These are phyloP conservation scores for Leccinum variabile DNA, from an alignment of 1,284 basidiomycete species.

Conservation along the genomic window DNA sequence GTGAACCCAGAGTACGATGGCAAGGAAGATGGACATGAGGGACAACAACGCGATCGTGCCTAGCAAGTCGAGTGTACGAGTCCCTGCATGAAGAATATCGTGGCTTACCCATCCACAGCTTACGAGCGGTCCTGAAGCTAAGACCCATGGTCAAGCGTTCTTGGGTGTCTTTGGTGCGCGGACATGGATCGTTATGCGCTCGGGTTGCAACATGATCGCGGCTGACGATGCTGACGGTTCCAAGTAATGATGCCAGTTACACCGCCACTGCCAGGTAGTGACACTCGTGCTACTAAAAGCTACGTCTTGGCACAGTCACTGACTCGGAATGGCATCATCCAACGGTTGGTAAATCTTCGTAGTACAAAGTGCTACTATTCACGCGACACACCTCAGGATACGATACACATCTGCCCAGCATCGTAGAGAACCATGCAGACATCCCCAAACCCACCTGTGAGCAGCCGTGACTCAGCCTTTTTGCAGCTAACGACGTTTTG, in stretches of 20 bases:
- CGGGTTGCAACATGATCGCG: slow-evolving; percentile 8
- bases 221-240: slow-evolving; percentile 14
- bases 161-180: background rate
- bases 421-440: slow-evolving; percentile 6
- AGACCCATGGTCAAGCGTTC: slow-evolving; percentile 22
- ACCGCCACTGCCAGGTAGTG: slow-evolving; percentile 25
- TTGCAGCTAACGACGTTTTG: background rate
- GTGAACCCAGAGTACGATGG: slow-evolving; percentile 32
- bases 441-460: slow-evolving; percentile 19
- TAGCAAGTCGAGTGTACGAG: slow-evolving; percentile 11
- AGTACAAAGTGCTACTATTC: background rate
- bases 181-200: slow-evolving; percentile 1
- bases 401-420: slow-evolving; percentile 1
- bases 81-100: background rate
- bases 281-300: too few species aligned
- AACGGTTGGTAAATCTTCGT: slow-evolving; percentile 9
- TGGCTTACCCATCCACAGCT: slow-evolving; percentile 34
- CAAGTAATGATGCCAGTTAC: slow-evolving; percentile 1
- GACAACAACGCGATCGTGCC: slow-evolving; percentile 33
- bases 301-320: background rate
- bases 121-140: slow-evolving; percentile 35
- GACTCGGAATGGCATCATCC: slow-evolving; percentile 19
- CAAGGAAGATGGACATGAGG: slow-evolving; percentile 28
- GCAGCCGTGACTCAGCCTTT: background rate
- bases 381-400: slow-evolving; percentile 10